Base-by-base conservation (phyloP, 768 basidiomycete species). In the Podaxis mareebaensis region DNA sequence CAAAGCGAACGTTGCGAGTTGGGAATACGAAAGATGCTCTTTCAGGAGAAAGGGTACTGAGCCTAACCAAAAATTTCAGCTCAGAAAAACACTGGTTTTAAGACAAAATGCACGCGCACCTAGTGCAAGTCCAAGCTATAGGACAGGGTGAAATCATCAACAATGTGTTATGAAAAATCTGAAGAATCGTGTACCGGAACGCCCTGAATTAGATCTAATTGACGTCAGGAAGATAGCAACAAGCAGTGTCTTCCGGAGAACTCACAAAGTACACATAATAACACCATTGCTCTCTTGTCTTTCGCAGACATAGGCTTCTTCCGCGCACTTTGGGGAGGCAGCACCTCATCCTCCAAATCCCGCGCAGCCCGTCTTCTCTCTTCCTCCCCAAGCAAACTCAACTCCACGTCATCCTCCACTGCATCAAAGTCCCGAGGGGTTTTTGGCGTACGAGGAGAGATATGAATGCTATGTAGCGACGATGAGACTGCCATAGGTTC, bases 21-120 rank as follows among this genome's bases (percentile, higher is more conserved):
- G 95, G 39, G 95, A 96, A 79, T 99, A 99, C 36, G 96, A 97
- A 65, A 99, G 76, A 76, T 96, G 92, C 71, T 97, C 90, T 76
- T 92, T 91, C 59, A 99, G 84, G 75, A 99, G 87, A 81, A 99
- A 99, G 22, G 97, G 96, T 4, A 99, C 86, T 42, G 96, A 98
- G 67, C 97, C 96, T 93, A 59, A 20, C 65, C 8, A 3, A 33
- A 63, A 59, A 22, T 30, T 30, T 64, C 22, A 44, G 64, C 59
- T 64, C 61, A 54, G 38, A 42, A 60, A 24, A 40, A 56, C 39
- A 56, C 49, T 52, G 20, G 49, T 58, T 39, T 11, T 55, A 17
- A 57, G 17, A 53, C 40, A 36, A 42, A 51, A 38, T 17, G 38
- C 44, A 7, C 38, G 67, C 79, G 63, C 70, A 91, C 91, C 91